Evolutionary conservation across 2,329 filamentous ascomycete genomes (phyloP), one percentile per base, ranked within the genome.

Genomic region (Nigrospora oryzae): DNA sequence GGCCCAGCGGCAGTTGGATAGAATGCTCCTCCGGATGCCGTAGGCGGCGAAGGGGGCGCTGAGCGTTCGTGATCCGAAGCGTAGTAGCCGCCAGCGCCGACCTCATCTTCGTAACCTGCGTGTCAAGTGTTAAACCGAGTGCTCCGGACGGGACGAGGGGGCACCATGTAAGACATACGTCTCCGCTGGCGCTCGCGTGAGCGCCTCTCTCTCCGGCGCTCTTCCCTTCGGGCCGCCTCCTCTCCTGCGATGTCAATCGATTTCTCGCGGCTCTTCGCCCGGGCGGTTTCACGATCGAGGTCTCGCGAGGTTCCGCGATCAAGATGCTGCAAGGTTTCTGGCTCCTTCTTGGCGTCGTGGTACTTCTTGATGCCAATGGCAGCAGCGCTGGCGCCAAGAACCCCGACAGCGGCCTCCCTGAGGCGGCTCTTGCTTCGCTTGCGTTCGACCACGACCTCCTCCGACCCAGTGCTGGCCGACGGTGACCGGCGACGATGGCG

Each of bases 331-430:
- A 28, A 34, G 36, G 32, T 41, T 50, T 73, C 49, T 65, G 69
- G 53, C 19, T 61, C 63, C 45, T 74, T 68, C 58, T 67, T 63
- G 44, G 59, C 63, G 54, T 79, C 72, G 48, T 73, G 69, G 49
- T 74, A 78, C 54, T 80, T 76, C 56, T 81, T 82, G 46, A 83
- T 69, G 0, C 79, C 79, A 46, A 83, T 72, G 5, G 79, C 80
- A 1, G 79, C 77, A 5, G 80, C 80, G 8, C 76, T 78, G 3
- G 73, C 73, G 5, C 69, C 73, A n/a, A 71, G 65, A 5, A 71
- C 73, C 1, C 73, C 78, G 4, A 71, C 70, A 14, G 78, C 76
- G 52, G 80, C 64, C 43, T 81, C 67, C 37, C 77, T 67, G 16
- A 81, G 57, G 43, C 68, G 66, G 51, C 75, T 81, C 51, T 65